Percentiles rank a stretch among this genome's conserved stretches.
Conservation (phyloP, 176 grass and related monocot genomes). For the Aegilops umbellulata region DNA sequence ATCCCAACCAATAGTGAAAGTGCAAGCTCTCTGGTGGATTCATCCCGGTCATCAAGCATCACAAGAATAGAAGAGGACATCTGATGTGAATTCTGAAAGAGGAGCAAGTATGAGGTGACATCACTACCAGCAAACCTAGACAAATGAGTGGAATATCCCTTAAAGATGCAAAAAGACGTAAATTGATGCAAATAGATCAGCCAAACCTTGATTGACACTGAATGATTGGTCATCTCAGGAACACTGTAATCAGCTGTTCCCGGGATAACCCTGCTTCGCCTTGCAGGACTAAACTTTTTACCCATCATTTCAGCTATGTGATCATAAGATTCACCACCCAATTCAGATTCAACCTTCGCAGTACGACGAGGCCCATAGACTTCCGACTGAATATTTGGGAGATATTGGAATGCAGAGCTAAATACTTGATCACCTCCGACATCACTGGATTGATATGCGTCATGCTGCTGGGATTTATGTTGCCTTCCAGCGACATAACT, state of each 20-base stretch:
- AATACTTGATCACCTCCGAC: constrained; percentile 31
- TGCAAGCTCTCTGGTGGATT: constrained; percentile 63
- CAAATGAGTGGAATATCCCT: constrained; percentile 17
- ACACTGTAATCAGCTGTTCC: no score
- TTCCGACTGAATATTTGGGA: constrained; percentile 13
- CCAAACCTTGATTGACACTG: constrained; percentile 58
- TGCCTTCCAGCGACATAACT: constrained; percentile 5
- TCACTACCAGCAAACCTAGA: background rate
- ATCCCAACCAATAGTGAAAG: constrained; percentile 77
- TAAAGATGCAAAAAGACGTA: background rate
- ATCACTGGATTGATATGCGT: constrained; percentile 25
- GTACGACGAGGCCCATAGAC: background rate
- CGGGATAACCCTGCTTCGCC: no score
- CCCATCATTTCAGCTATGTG: constrained; percentile 26
- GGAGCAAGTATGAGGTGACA: background rate
- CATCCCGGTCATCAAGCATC: constrained; percentile 70
- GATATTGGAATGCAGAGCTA: constrained; percentile 31
- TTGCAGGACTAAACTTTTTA: constrained; percentile 24
- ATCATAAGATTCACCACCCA: constrained; percentile 15
- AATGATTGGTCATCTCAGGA: constrained; percentile 24
- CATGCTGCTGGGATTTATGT: constrained; percentile 16
- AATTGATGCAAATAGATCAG: background rate
- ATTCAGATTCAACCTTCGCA: constrained; percentile 20
- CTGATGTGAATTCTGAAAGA: constrained; percentile 63
- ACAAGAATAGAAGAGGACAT: constrained; percentile 67